These are phyloP conservation scores for Cicer cuneatum DNA, from an alignment of 306 rosid species.

Conservation along the genomic window DNA sequence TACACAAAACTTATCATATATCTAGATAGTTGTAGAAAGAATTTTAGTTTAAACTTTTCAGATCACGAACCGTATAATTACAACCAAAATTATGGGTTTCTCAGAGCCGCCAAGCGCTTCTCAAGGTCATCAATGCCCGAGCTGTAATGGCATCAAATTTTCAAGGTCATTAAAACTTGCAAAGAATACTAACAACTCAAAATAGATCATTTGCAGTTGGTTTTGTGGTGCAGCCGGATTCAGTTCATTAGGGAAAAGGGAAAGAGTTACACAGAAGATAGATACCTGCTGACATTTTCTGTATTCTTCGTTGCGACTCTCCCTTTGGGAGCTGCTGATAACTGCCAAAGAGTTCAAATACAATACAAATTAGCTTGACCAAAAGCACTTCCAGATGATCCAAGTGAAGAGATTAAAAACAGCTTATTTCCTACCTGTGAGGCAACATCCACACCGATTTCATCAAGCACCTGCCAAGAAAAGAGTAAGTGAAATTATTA, in stretches of 20 bases:
- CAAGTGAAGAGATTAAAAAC: slow-evolving; percentile 12
- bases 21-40: slow-evolving; percentile 22
- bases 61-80: slow-evolving; percentile 20
- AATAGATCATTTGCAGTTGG: too few relatives aligned
- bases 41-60: slow-evolving; percentile 15
- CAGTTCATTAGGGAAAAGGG: not conserved
- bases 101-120: slow-evolving; percentile 90
- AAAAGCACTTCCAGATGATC: slow-evolving; percentile 34
- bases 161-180: slow-evolving; percentile 18
- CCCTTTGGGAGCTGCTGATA: slow-evolving; percentile 97
- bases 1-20: slow-evolving; percentile 37
- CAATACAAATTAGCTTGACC: slow-evolving; percentile 50
- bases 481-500: slow-evolving; percentile 26
- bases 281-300: slow-evolving; percentile 80
- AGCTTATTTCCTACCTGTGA: slow-evolving; percentile 74
- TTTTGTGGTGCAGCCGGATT: too few relatives aligned
- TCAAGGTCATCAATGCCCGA: slow-evolving; percentile 79
- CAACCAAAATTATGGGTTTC: slow-evolving; percentile 63
- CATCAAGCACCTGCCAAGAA: slow-evolving; percentile 85
- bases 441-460: slow-evolving; percentile 94
- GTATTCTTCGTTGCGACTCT: slow-evolving; percentile 72
- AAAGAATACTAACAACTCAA: not conserved
- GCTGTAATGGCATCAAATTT: slow-evolving; percentile 60
- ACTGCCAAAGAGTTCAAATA: slow-evolving; percentile 58
- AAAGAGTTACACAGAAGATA: slow-evolving; percentile 26